These are phyloP conservation scores for Phlyctochytrium arcticum DNA, from an alignment of 192 early-diverging fungal genomes.

Conservation along the genomic window DNA sequence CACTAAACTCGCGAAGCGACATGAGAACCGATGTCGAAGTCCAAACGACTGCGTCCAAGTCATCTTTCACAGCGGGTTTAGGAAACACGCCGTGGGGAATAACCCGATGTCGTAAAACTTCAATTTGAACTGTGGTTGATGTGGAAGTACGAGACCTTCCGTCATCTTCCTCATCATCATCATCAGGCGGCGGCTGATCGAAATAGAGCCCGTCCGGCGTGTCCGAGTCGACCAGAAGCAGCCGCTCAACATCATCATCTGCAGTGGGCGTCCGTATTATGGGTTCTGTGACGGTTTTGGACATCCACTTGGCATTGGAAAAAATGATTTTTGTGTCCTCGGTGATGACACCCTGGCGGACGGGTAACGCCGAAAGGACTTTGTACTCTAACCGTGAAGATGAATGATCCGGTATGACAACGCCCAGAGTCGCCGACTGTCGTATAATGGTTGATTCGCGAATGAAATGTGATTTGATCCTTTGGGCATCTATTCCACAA, in stretches of 20 bases:
- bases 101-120: neutral
- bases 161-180: conserved; percentile 41
- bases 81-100: neutral
- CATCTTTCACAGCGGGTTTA: neutral
- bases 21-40: conserved; percentile 3
- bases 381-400: conserved; percentile 32
- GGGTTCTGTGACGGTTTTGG: conserved; percentile 22
- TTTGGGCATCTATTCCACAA: neutral
- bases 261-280: conserved; percentile 3
- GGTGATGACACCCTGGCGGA: conserved; percentile 60
- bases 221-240: neutral
- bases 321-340: conserved; percentile 52
- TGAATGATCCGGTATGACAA: conserved; percentile 9
- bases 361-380: conserved; percentile 60
- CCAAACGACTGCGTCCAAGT: conserved; percentile 17
- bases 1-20: conserved; percentile 7
- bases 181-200: conserved; percentile 26
- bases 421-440: neutral
- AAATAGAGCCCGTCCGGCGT: conserved; percentile 27
- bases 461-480: neutral
- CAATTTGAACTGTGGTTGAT: neutral
- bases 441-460: conserved; percentile 4
- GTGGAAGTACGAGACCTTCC: conserved; percentile 17
- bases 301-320: conserved; percentile 42
- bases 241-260: conserved; percentile 5